These are phyloP conservation scores for Lachnellula hyalina DNA, from an alignment of 2,329 filamentous ascomycete species.

Conservation along the genomic window DNA sequence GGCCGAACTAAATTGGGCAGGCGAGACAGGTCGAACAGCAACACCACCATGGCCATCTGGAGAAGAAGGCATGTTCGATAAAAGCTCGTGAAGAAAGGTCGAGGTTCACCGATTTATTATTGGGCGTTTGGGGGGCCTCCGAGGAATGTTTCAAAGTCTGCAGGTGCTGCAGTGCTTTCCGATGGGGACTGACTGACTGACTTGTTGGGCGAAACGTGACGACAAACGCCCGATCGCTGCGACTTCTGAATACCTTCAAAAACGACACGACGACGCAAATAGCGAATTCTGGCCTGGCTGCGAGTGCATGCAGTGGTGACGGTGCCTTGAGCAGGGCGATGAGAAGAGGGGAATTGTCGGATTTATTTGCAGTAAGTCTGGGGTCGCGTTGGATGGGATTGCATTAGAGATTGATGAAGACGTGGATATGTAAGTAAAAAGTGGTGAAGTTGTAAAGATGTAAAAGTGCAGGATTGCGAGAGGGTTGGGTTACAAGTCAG, in stretches of 20 bases:
- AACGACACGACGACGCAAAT: constrained; percentile 16
- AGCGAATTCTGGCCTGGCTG: constrained; percentile 4
- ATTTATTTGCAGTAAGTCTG: constrained; percentile 11
- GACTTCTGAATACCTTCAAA: constrained; percentile 29
- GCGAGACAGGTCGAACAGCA: not conserved
- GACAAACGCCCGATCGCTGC: constrained; percentile 8
- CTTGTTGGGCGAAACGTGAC: constrained; percentile 13
- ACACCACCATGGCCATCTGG: not conserved
- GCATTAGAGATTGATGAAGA: constrained; percentile 20
- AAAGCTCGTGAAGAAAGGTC: too few species aligned
- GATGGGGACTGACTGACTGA: not conserved
- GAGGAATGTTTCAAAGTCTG: constrained; percentile 2
- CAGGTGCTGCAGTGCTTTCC: not conserved
- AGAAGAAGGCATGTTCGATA: too few species aligned
- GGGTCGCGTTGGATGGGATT: constrained; percentile 18
- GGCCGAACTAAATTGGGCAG: constrained; percentile 30
- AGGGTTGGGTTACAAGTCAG: constrained; percentile 5
- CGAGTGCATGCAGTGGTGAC: constrained; percentile 1
- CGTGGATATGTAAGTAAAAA: constrained; percentile 24
- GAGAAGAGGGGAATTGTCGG: constrained; percentile 6
- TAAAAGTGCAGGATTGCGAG: constrained; percentile 5
- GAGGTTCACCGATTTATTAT: too few species aligned
- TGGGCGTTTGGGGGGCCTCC: not conserved
- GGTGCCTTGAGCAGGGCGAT: not conserved
- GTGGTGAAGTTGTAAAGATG: constrained; percentile 17